These are phyloP conservation scores for Pelargonium myrrhifolium DNA, from an alignment of 441 rosid species.

Conservation along the genomic window DNA sequence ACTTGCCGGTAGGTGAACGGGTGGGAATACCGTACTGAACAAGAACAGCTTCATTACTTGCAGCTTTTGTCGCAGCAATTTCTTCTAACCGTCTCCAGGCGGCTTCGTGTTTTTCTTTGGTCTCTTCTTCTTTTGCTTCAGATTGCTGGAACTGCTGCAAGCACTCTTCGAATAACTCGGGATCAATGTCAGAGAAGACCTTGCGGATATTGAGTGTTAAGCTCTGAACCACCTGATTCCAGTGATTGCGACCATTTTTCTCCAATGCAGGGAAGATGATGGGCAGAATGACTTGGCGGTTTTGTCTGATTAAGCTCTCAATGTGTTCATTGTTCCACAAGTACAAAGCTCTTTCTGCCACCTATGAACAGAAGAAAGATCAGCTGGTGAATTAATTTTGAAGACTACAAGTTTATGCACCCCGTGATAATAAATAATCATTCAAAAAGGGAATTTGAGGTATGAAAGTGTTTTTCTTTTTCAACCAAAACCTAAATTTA, in stretches of 20 bases:
- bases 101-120: constrained; percentile 43
- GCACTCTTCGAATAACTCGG: constrained; percentile 72
- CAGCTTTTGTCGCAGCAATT: constrained; percentile 55
- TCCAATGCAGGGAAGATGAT: constrained; percentile 74
- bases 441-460: no score
- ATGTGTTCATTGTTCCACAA: constrained; percentile 91
- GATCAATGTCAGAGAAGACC: constrained; percentile 60
- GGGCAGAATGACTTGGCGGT: constrained; percentile 61
- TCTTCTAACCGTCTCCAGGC: constrained; percentile 76
- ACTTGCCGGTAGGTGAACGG: constrained; percentile 27
- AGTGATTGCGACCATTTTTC: constrained; percentile 60
- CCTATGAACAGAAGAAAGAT: constrained; percentile 30
- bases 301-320: constrained; percentile 69
- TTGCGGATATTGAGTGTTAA: constrained; percentile 76
- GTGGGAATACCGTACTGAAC: constrained; percentile 23
- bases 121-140: constrained; percentile 48
- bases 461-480: no score
- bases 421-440: no score
- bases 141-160: constrained; percentile 54
- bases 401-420: neutral
- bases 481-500: no score
- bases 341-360: constrained; percentile 81
- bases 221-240: constrained; percentile 88
- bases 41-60: constrained; percentile 44
- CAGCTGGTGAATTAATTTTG: neutral